Conservation (phyloP, 257 asterid species). For the Lavandula angustifolia region DNA sequence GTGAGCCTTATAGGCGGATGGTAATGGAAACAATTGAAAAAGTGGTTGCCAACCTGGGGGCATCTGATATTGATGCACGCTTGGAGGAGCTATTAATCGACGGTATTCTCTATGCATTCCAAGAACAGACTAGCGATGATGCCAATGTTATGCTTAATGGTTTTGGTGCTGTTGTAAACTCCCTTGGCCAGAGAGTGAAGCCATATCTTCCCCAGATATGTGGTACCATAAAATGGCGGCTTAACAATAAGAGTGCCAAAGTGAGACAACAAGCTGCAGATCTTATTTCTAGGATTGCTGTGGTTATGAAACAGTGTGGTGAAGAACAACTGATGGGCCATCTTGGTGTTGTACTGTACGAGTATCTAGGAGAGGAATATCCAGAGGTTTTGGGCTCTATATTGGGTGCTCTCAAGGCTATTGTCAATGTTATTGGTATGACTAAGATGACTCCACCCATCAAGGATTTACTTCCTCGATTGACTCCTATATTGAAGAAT, state of each 20-base stretch:
- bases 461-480: constrained; percentile 86
- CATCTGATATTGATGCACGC: constrained; percentile 87
- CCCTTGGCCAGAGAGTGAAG: constrained; percentile 88
- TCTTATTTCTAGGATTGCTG: constrained; percentile 84
- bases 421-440: constrained; percentile 93
- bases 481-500: constrained; percentile 89
- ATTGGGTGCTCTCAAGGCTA: no score
- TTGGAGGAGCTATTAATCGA: constrained; percentile 81
- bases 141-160: constrained; percentile 95
- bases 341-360: constrained; percentile 84
- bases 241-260: constrained; percentile 88
- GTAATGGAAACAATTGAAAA: constrained; percentile 96
- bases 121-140: constrained; percentile 92
- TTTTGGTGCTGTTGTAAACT: constrained; percentile 88
- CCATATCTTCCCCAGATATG: constrained; percentile 93
- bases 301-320: constrained; percentile 88
- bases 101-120: constrained; percentile 88
- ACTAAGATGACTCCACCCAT: constrained; percentile 95
- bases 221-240: constrained; percentile 92
- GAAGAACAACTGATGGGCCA: constrained; percentile 94
- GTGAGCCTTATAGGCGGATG: constrained; percentile 94
- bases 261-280: constrained; percentile 94
- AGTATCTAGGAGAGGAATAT: constrained; percentile 87
- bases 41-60: constrained; percentile 84
- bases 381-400: constrained; percentile 93